Conservation (phyloP, 768 basidiomycete genomes). For the Melanogaster broomeanus region DNA sequence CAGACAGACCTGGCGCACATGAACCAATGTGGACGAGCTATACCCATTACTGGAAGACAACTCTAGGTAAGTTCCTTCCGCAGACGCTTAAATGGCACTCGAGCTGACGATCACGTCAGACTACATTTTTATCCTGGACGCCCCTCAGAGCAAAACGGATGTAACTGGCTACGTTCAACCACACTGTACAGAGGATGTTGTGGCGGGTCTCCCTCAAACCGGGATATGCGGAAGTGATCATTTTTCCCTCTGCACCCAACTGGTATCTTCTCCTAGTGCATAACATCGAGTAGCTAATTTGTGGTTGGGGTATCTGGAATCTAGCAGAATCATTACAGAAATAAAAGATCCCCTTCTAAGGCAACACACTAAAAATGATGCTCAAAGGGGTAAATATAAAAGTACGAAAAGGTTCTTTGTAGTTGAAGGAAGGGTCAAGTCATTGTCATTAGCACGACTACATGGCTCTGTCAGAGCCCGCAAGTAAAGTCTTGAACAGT, state of each 20-base stretch:
- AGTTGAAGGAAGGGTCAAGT: background rate
- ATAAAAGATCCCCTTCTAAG: background rate
- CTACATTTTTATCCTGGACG: slow-evolving; percentile 82
- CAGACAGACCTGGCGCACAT: slow-evolving; percentile 50
- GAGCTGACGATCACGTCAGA: slow-evolving; percentile 47
- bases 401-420: background rate
- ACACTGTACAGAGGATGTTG: slow-evolving; percentile 57
- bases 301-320: slow-evolving; percentile 12
- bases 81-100: background rate
- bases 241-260: slow-evolving; percentile 71
- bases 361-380: background rate
- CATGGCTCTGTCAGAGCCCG: slow-evolving; percentile 75
- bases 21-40: slow-evolving; percentile 91
- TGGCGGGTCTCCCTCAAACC: slow-evolving; percentile 75
- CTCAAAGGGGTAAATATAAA: background rate
- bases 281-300: slow-evolving; percentile 7
- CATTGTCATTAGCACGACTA: slow-evolving; percentile 11
- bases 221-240: slow-evolving; percentile 88
- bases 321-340: background rate
- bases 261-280: slow-evolving; percentile 32
- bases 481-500: slow-evolving; percentile 83
- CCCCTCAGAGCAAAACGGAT: slow-evolving; percentile 31
- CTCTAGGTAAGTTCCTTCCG: slow-evolving; percentile 55
- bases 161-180: slow-evolving; percentile 63
- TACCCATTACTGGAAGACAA: slow-evolving; percentile 84